Conservation (phyloP, 2,329 filamentous ascomycete species). For the Beauveria sp. region DNA sequence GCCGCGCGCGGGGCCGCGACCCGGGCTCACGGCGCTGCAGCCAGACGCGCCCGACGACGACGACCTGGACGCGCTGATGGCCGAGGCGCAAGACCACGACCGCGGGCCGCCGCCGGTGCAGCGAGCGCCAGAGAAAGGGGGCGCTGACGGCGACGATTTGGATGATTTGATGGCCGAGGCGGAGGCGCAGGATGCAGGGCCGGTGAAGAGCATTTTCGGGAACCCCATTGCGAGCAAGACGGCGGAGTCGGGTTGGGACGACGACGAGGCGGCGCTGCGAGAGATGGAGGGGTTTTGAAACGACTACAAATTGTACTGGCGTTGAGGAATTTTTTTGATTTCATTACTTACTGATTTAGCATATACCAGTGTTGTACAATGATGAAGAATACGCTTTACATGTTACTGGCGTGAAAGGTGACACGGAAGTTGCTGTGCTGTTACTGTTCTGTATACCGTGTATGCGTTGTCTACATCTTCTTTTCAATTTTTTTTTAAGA, state of each 20-base stretch:
- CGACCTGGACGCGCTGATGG: slow-evolving; percentile 48
- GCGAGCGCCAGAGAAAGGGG: slow-evolving; percentile 10
- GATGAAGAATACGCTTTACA: background rate
- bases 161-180: slow-evolving; percentile 48
- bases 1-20: slow-evolving; percentile 25
- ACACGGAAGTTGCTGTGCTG: background rate
- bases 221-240: slow-evolving; percentile 3
- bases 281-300: slow-evolving; percentile 48
- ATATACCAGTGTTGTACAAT: background rate
- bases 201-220: slow-evolving; percentile 2
- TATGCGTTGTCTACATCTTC: background rate
- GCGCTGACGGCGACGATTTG: slow-evolving; percentile 38
- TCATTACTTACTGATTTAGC: background rate
- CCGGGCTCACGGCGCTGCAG: slow-evolving; percentile 16
- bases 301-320: background rate
- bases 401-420: background rate
- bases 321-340: background rate
- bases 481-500: background rate
- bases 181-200: slow-evolving; percentile 20
- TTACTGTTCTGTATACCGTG: background rate
- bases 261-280: slow-evolving; percentile 62
- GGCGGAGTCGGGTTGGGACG: slow-evolving; percentile 39
- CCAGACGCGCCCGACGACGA: slow-evolving; percentile 34
- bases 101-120: slow-evolving; percentile 11
- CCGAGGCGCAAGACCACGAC: slow-evolving; percentile 32